Percentiles rank a stretch among this genome's conserved stretches.
Conservation (phyloP, 805 yeast species). For the Saccharomycopsis sp. region DNA sequence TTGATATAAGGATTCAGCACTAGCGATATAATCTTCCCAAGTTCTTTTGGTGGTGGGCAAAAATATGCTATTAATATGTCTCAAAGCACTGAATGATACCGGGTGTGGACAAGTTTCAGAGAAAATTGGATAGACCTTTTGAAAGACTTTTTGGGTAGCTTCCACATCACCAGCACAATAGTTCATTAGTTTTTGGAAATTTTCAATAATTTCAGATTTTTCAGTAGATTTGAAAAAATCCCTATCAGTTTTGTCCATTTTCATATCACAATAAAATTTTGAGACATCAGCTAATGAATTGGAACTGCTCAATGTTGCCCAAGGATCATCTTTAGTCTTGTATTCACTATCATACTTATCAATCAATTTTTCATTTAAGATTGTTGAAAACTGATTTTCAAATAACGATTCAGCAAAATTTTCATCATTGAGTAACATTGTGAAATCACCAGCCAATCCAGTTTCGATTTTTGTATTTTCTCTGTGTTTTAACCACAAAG, state of each 20-base stretch:
- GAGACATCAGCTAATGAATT: conserved; percentile 79
- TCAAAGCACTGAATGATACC: conserved; percentile 80
- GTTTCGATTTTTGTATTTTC: conserved; percentile 23
- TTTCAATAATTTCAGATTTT: conserved; percentile 40
- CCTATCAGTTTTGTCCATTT: conserved; percentile 56
- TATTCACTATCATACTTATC: conserved; percentile 23
- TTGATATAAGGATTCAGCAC: conserved; percentile 59
- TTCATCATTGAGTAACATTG: conserved; percentile 20
- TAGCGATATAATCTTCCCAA: conserved; percentile 67
- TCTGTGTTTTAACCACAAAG: conserved; percentile 56
- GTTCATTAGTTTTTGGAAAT: conserved; percentile 50
- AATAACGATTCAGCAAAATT: conserved; percentile 8
- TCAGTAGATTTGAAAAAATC: conserved; percentile 50
- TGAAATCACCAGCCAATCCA: conserved; percentile 8
- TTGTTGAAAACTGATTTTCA: conserved; percentile 13
- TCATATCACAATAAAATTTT: conserved; percentile 59
- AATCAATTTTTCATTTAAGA: conserved; percentile 18
- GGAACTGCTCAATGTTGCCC: conserved; percentile 69
- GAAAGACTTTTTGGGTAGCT: conserved; percentile 62
- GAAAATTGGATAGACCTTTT: conserved; percentile 61
- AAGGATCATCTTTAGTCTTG: conserved; percentile 53
- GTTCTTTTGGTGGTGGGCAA: conserved; percentile 58
- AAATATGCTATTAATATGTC: conserved; percentile 61
- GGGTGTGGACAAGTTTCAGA: conserved; percentile 77
- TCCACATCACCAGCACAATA: conserved; percentile 85